phyloP scores from a whole-genome alignment of 129 eudicot genomes.

The Scalesia atractyloides region DNA sequence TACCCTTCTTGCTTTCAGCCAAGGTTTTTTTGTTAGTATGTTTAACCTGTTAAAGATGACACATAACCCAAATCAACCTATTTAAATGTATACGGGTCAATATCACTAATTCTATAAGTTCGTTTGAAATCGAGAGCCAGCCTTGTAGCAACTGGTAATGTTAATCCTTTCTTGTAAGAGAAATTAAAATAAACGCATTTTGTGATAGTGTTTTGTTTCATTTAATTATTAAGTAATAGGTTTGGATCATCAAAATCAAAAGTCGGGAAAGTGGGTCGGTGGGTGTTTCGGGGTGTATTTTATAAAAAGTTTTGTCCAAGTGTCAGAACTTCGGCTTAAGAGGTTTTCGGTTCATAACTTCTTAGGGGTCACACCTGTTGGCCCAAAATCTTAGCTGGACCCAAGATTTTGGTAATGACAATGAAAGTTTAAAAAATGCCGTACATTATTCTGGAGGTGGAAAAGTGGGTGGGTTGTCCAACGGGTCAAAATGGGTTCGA shows the following conservation, averaged over 20 bases:
- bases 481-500: not conserved
- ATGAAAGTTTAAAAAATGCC: not conserved
- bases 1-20: not conserved
- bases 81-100: not conserved
- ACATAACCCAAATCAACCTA: not conserved
- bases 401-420: not conserved
- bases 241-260: not conserved
- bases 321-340: not conserved
- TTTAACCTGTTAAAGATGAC: not conserved
- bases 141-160: not conserved
- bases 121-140: not conserved
- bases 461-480: not conserved
- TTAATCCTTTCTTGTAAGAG: not conserved
- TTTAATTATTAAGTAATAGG: conserved; percentile 7
- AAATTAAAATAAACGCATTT: not conserved
- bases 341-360: not conserved
- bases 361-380: not conserved
- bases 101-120: not conserved
- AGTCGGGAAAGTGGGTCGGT: not conserved
- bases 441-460: not conserved
- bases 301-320: not conserved
- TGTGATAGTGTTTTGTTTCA: not conserved
- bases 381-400: not conserved
- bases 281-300: not conserved
- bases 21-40: not conserved